These are phyloP conservation scores for Populus tremula DNA, from an alignment of 345 rosid genomes.

Conservation along the genomic window DNA sequence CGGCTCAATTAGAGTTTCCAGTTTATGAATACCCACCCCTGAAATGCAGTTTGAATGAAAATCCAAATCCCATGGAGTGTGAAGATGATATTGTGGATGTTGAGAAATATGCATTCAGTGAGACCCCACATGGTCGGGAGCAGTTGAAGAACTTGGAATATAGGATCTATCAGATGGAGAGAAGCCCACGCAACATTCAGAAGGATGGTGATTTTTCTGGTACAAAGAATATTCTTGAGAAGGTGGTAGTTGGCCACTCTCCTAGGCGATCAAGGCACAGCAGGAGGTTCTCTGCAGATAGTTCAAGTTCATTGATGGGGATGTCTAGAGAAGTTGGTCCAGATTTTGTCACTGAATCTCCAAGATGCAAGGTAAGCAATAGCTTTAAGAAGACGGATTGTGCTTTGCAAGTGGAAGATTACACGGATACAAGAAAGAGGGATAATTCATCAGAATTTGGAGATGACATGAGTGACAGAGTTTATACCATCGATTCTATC, in stretches of 20 bases:
- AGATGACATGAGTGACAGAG: constrained; percentile 75
- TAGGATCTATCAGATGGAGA: constrained; percentile 75
- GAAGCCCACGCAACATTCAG: constrained; percentile 46
- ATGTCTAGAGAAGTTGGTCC: constrained; percentile 42
- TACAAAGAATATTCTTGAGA: constrained; percentile 52
- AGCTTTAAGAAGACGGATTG: constrained; percentile 53
- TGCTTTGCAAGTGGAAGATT: constrained; percentile 38
- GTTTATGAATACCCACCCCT: constrained; percentile 70
- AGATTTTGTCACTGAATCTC: constrained; percentile 51
- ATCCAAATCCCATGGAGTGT: constrained; percentile 43
- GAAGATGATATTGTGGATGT: constrained; percentile 60
- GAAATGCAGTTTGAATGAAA: constrained; percentile 68
- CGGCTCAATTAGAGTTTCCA: constrained; percentile 44
- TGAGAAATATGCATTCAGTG: constrained; percentile 71
- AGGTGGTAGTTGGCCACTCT: constrained; percentile 71
- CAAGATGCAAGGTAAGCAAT: constrained; percentile 34
- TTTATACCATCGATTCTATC: constrained; percentile 85
- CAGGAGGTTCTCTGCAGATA: constrained; percentile 55
- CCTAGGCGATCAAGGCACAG: constrained; percentile 56
- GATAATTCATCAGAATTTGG: constrained; percentile 55
- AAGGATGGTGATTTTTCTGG: constrained; percentile 48
- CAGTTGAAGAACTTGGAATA: constrained; percentile 68
- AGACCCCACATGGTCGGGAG: constrained; percentile 49
- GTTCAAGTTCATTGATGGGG: constrained; percentile 50
- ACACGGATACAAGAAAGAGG: constrained; percentile 34